phyloP scores from a whole-genome alignment of 2,329 filamentous ascomycete species.

The Fusarium decemcellulare region DNA sequence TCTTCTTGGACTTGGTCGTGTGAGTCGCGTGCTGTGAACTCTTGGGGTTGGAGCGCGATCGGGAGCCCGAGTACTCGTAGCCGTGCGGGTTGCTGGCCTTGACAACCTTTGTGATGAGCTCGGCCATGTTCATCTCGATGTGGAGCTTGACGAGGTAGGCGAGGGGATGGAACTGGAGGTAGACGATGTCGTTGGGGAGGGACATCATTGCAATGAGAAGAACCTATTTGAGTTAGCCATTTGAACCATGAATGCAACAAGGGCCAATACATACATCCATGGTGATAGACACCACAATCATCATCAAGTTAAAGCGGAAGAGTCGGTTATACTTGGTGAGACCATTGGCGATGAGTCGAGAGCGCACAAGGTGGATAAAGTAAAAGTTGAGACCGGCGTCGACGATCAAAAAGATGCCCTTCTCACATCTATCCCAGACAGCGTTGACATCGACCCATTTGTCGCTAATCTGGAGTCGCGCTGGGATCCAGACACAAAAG shows the following conservation, averaged over 20 bases:
- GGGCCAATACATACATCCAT: slow-evolving; percentile 42
- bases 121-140: slow-evolving; percentile 68
- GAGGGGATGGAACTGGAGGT: slow-evolving; percentile 65
- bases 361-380: slow-evolving; percentile 64
- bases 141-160: slow-evolving; percentile 68
- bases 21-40: slow-evolving; percentile 24
- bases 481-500: slow-evolving; percentile 68
- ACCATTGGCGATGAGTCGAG: slow-evolving; percentile 61
- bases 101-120: slow-evolving; percentile 61
- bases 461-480: slow-evolving; percentile 60
- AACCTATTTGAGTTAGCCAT: slow-evolving; percentile 33
- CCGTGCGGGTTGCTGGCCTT: slow-evolving; percentile 44
- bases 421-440: slow-evolving; percentile 68
- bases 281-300: slow-evolving; percentile 50
- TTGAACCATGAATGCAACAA: rapidly evolving
- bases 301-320: slow-evolving; percentile 53
- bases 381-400: slow-evolving; percentile 66
- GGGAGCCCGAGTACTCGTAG: slow-evolving; percentile 44
- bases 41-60: slow-evolving; percentile 38
- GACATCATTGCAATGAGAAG: slow-evolving; percentile 51
- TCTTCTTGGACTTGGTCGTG: slow-evolving; percentile 30
- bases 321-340: slow-evolving; percentile 64
- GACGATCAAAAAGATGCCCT: slow-evolving; percentile 65
- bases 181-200: slow-evolving; percentile 48
- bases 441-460: slow-evolving; percentile 62